A percentile compares a stretch with the other conserved stretches of the same genome.
phyloP scores from a whole-genome alignment of 768 basidiomycete genomes.

The Mrakia gelida region DNA sequence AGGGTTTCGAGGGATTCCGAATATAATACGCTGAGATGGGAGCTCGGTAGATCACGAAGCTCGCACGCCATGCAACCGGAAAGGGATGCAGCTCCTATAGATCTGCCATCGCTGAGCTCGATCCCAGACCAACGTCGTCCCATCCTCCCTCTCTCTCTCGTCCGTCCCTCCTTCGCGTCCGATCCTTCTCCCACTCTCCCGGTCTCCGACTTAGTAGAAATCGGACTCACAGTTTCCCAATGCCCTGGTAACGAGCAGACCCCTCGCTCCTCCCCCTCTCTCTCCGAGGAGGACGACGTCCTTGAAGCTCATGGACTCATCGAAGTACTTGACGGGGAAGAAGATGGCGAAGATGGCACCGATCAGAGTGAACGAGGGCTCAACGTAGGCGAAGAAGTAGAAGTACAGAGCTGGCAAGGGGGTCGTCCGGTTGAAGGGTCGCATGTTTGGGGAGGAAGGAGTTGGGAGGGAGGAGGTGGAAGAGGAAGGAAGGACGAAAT shows the following conservation, averaged over 20 bases:
- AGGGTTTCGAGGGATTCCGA: not conserved
- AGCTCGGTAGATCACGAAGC: not conserved
- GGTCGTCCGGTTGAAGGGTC: not conserved
- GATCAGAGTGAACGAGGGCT: conserved; percentile 39
- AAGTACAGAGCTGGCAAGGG: conserved; percentile 24
- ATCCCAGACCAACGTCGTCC: too few species aligned
- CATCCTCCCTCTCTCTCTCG: too few species aligned
- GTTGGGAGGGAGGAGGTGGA: not conserved
- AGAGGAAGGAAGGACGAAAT: too few species aligned
- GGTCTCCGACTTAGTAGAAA: not conserved
- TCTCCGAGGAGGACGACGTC: conserved; percentile 33
- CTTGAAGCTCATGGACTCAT: conserved; percentile 33
- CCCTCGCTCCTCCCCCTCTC: conserved; percentile 38
- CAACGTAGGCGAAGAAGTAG: conserved; percentile 40
- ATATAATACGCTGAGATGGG: not conserved
- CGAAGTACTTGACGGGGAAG: conserved; percentile 37
- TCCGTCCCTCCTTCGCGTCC: not conserved
- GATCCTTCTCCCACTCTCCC: not conserved
- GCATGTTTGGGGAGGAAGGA: not conserved
- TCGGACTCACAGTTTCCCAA: conserved; percentile 7
- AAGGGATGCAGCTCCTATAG: too few species aligned
- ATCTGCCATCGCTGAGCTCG: too few species aligned
- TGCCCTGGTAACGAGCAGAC: conserved; percentile 27
- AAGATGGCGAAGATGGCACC: conserved; percentile 41
- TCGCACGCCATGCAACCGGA: too few species aligned